Evolutionary conservation across 148 eudicot genomes (phyloP).

Genomic region (Vaccinium macrocarpon): DNA sequence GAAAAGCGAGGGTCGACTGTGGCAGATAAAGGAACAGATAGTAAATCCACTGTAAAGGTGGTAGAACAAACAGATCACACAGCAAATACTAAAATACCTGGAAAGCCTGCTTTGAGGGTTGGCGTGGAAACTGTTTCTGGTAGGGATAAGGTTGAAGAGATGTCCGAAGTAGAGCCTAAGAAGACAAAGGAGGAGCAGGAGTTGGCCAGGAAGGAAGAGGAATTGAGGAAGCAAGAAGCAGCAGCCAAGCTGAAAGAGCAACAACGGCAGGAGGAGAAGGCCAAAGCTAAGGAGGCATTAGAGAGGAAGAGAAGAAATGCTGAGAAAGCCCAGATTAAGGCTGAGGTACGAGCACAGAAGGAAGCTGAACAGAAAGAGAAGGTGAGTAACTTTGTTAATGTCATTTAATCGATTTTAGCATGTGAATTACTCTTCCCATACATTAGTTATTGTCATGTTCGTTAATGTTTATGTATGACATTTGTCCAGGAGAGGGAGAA

Average conservation of each 20-base stretch:
- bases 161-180: conserved; percentile 33
- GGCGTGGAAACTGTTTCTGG: conserved; percentile 31
- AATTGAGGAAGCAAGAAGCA: conserved; percentile 44
- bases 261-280: conserved; percentile 63
- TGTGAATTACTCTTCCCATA: neutral
- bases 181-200: conserved; percentile 69
- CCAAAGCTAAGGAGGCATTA: conserved; percentile 74
- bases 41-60: conserved; percentile 31
- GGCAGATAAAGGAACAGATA: conserved; percentile 27
- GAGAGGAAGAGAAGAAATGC: conserved; percentile 73
- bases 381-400: conserved; percentile 34
- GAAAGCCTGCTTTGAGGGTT: conserved; percentile 24
- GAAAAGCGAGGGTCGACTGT: conserved; percentile 25
- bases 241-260: conserved; percentile 71
- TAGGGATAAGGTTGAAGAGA: conserved; percentile 34
- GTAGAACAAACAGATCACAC: conserved; percentile 35
- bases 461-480: neutral
- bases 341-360: conserved; percentile 64
- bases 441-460: neutral
- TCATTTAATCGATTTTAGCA: neutral
- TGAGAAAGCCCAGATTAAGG: conserved; percentile 73
- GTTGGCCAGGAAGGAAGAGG: conserved; percentile 54
- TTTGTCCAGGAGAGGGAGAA: conserved; percentile 74
- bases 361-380: conserved; percentile 87
- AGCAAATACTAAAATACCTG: conserved; percentile 24